phyloP scores from a whole-genome alignment of 495 filamentous ascomycete genomes.

The Aspergillus campestris region DNA sequence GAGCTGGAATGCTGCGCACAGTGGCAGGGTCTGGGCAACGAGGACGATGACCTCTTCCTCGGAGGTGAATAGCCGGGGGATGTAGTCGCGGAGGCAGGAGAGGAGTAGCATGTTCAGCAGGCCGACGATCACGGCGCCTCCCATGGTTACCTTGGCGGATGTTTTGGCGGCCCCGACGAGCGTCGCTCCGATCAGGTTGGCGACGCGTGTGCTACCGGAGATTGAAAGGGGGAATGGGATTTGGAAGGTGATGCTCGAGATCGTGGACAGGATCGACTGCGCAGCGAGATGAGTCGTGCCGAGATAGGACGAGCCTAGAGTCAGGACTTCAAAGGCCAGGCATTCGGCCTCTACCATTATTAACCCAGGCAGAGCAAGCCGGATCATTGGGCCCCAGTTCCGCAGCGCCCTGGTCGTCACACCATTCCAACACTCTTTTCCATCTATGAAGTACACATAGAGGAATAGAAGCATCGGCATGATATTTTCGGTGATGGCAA shows the following conservation, averaged over 20 bases:
- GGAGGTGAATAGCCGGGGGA: conserved; percentile 71
- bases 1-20: conserved; percentile 80
- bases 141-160: conserved; percentile 60
- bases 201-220: conserved; percentile 54
- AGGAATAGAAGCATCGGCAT: conserved; percentile 65
- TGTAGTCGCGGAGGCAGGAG: conserved; percentile 50
- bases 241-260: conserved; percentile 54
- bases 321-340: conserved; percentile 75
- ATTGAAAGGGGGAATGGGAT: conserved; percentile 60
- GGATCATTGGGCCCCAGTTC: conserved; percentile 85
- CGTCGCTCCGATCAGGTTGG: conserved; percentile 60
- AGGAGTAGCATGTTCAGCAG: conserved; percentile 67
- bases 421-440: conserved; percentile 70
- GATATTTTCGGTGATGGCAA: conserved; percentile 73
- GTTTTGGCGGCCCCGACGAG: conserved; percentile 62
- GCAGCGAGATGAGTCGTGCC: conserved; percentile 62
- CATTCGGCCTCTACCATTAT: conserved; percentile 91
- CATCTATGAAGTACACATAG: conserved; percentile 54
- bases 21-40: conserved; percentile 62
- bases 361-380: conserved; percentile 74
- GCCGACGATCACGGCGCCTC: conserved; percentile 58
- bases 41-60: conserved; percentile 71
- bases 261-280: conserved; percentile 55
- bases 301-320: conserved; percentile 61
- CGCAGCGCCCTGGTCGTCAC: conserved; percentile 58